Conservation (phyloP, 2,329 filamentous ascomycete genomes). For the Huntiella decipiens region DNA sequence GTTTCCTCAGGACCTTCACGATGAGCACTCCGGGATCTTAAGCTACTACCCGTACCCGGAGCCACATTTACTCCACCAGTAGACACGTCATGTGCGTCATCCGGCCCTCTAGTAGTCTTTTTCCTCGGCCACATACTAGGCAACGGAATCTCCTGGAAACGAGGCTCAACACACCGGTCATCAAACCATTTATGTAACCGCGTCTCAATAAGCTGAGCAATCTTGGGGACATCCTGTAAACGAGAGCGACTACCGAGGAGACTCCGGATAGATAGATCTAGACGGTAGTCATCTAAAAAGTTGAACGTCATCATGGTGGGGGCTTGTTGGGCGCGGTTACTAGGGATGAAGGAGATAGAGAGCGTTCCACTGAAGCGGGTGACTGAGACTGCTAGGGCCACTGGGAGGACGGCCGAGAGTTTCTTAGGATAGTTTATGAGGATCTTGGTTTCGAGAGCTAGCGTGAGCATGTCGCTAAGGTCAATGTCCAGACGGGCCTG, state of each 20-base stretch:
- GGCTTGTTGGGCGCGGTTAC: conserved; percentile 45
- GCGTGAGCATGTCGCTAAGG: conserved; percentile 82
- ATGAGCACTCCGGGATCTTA: conserved; percentile 14
- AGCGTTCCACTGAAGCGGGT: conserved; percentile 89
- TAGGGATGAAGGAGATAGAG: conserved; percentile 80
- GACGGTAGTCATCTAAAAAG: conserved; percentile 72
- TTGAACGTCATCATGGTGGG: conserved; percentile 88
- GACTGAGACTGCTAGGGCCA: conserved; percentile 78
- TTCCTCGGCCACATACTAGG: conserved; percentile 71
- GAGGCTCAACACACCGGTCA: conserved; percentile 66
- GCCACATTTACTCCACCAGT: conserved; percentile 26
- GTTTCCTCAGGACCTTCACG: conserved; percentile 3
- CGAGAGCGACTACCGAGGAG: conserved; percentile 62
- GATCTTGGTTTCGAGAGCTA: conserved; percentile 86
- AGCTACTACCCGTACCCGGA: conserved; percentile 23
- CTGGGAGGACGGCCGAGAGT: conserved; percentile 71
- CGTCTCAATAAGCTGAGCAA: conserved; percentile 65
- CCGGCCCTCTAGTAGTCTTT: conserved; percentile 60
- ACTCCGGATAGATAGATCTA: conserved; percentile 66
- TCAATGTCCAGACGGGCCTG: conserved; percentile 97
- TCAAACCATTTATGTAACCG: conserved; percentile 75
- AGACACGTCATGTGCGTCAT: conserved; percentile 29
- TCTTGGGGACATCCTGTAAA: conserved; percentile 73
- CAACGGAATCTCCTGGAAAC: conserved; percentile 71
- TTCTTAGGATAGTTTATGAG: conserved; percentile 89